These are phyloP conservation scores for Juncus inflexus DNA, from an alignment of 176 grass and related monocot genomes.

Conservation along the genomic window DNA sequence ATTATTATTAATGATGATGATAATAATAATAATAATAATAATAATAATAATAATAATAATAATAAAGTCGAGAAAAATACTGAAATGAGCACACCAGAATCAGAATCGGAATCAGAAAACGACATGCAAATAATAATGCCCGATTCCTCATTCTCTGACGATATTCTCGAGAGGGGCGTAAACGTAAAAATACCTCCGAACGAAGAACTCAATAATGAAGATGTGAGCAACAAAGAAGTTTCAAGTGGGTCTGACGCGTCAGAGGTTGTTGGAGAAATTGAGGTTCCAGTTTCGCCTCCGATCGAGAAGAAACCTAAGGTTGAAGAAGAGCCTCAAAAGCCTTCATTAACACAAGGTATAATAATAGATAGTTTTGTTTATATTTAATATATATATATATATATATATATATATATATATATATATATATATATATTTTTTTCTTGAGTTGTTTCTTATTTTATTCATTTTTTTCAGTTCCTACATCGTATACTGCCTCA, in stretches of 20 bases:
- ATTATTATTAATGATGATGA: too few species aligned
- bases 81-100: too few species aligned
- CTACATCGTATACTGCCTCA: constrained; percentile 41
- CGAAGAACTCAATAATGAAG: constrained; percentile 32
- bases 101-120: constrained; percentile 12
- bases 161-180: constrained; percentile 33
- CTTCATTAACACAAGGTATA: constrained; percentile 38
- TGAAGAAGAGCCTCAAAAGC: constrained; percentile 48
- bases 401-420: too few species aligned
- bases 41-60: too few species aligned
- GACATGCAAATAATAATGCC: constrained; percentile 38
- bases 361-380: not conserved
- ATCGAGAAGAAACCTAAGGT: constrained; percentile 42
- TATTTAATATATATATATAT: constrained; percentile 25
- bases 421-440: too few species aligned
- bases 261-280: constrained; percentile 60
- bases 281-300: too few species aligned
- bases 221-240: constrained; percentile 29
- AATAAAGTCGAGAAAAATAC: too few species aligned
- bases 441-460: constrained; percentile 46
- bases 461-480: not conserved
- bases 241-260: constrained; percentile 44
- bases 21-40: too few species aligned
- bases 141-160: constrained; percentile 52
- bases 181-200: constrained; percentile 11